These are phyloP conservation scores for Rubia tinctorum DNA, from an alignment of 305 asterid genomes.

Conservation along the genomic window DNA sequence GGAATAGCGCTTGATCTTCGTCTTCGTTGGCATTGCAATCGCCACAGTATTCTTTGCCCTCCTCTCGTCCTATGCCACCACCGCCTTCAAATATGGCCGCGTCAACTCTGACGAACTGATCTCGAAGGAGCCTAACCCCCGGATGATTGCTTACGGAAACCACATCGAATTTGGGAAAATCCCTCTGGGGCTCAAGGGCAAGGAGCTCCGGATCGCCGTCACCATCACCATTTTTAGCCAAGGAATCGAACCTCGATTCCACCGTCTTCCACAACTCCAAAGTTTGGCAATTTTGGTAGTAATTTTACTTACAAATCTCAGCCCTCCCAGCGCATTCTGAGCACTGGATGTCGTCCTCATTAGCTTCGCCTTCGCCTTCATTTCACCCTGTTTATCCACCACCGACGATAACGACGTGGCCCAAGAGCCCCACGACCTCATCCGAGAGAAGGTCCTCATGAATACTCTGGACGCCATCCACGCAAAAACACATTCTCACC, in stretches of 20 bases:
- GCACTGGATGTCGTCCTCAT: constrained; percentile 76
- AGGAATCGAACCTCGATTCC: constrained; percentile 55
- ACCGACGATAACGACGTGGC: constrained; percentile 30
- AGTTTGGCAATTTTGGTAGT: constrained; percentile 40
- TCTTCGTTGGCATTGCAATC: constrained; percentile 69
- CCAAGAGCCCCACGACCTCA: constrained; percentile 18
- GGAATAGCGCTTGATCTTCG: constrained; percentile 79
- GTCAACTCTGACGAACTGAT: neutral
- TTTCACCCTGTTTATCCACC: constrained; percentile 35
- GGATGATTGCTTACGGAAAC: constrained; percentile 21
- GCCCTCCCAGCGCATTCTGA: constrained; percentile 78
- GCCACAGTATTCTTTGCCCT: constrained; percentile 57
- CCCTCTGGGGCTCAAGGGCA: constrained; percentile 68
- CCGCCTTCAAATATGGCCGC: constrained; percentile 10
- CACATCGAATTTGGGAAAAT: constrained; percentile 57
- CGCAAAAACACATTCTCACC: too few relatives aligned
- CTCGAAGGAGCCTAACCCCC: constrained; percentile 24
- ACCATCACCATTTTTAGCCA: constrained; percentile 60
- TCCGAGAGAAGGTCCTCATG: constrained; percentile 65
- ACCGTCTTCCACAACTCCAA: constrained; percentile 59
- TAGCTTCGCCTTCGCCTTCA: constrained; percentile 54
- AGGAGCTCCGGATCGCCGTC: constrained; percentile 71
- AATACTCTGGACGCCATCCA: constrained; percentile 52
- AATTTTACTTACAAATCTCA: constrained; percentile 69
- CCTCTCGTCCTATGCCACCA: constrained; percentile 32